phyloP scores from a whole-genome alignment of 345 rosid genomes.

The Gossypium turneri region DNA sequence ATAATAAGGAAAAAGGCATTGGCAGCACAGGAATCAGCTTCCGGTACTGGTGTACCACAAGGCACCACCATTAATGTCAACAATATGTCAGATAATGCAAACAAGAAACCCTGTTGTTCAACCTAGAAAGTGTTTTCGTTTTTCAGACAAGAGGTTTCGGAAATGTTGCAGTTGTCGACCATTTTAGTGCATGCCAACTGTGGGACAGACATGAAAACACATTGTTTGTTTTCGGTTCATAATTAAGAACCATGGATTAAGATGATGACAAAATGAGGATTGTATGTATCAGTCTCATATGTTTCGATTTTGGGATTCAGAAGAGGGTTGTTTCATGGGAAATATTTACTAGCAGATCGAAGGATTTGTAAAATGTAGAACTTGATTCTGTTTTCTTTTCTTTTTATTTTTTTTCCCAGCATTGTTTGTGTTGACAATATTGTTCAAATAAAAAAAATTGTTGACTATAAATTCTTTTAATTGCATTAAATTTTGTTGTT shows the following conservation, averaged over 20 bases:
- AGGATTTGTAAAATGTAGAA: background rate
- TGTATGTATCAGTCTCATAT: background rate
- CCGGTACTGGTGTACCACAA: slow-evolving; percentile 41
- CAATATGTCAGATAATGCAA: slow-evolving; percentile 40
- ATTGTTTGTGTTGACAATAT: background rate
- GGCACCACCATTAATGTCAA: slow-evolving; percentile 64
- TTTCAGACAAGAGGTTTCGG: too few species aligned
- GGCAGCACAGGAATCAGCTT: slow-evolving; percentile 54
- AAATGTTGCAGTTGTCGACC: background rate
- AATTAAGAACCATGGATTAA: background rate
- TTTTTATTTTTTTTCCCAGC: background rate
- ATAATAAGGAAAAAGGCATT: slow-evolving; percentile 60
- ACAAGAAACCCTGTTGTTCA: slow-evolving; percentile 49
- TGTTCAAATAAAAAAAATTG: too few species aligned
- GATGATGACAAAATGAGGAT: background rate
- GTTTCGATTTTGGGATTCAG: background rate
- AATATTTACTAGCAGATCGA: background rate
- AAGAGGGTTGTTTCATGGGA: background rate
- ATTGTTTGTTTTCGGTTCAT: background rate
- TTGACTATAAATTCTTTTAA: too few species aligned
- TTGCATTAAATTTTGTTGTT: background rate
- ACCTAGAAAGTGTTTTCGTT: background rate
- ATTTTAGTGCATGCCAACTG: background rate
- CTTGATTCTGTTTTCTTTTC: background rate
- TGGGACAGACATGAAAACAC: slow-evolving; percentile 5